Conservation (phyloP, 2,329 filamentous ascomycete species). For the Diaporthe destruens region DNA sequence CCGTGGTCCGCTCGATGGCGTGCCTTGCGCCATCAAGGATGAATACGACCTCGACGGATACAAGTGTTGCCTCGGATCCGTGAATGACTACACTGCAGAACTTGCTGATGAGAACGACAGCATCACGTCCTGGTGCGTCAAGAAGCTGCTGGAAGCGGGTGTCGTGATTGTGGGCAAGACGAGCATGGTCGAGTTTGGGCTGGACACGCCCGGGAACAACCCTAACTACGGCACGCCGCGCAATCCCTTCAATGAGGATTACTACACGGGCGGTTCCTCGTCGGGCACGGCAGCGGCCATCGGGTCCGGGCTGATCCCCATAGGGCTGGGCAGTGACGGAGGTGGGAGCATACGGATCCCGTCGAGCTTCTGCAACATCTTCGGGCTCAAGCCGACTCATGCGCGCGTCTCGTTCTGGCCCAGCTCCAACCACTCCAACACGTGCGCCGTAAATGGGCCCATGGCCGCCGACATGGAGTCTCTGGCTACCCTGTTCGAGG, state of each 20-base stretch:
- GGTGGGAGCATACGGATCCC: slow-evolving; percentile 83
- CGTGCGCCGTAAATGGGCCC: slow-evolving; percentile 75
- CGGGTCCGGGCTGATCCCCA: slow-evolving; percentile 76
- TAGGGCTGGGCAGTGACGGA: slow-evolving; percentile 79
- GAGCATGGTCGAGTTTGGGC: slow-evolving; percentile 82
- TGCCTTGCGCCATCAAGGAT: slow-evolving; percentile 82
- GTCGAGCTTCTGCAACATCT: slow-evolving; percentile 78
- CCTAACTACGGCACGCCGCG: slow-evolving; percentile 78
- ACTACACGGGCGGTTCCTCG: slow-evolving; percentile 84
- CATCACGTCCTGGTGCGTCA: slow-evolving; percentile 76
- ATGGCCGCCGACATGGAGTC: slow-evolving; percentile 76
- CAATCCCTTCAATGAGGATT: slow-evolving; percentile 79
- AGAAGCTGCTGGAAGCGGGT: slow-evolving; percentile 77
- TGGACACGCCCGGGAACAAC: slow-evolving; percentile 83
- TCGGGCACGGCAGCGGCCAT: slow-evolving; percentile 80
- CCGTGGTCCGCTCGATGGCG: slow-evolving; percentile 76
- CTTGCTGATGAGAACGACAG: slow-evolving; percentile 52
- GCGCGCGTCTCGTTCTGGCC: slow-evolving; percentile 74
- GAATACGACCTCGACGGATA: slow-evolving; percentile 83
- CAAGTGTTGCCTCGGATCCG: slow-evolving; percentile 72
- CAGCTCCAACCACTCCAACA: slow-evolving; percentile 68
- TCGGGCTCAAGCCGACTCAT: slow-evolving; percentile 79
- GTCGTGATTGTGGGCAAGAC: slow-evolving; percentile 79
- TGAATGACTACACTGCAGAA: slow-evolving; percentile 68
- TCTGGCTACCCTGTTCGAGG: slow-evolving; percentile 73